These are phyloP conservation scores for Deuterostichococcus epilithicus DNA, from an alignment of 139 green algal genomes.

Conservation along the genomic window DNA sequence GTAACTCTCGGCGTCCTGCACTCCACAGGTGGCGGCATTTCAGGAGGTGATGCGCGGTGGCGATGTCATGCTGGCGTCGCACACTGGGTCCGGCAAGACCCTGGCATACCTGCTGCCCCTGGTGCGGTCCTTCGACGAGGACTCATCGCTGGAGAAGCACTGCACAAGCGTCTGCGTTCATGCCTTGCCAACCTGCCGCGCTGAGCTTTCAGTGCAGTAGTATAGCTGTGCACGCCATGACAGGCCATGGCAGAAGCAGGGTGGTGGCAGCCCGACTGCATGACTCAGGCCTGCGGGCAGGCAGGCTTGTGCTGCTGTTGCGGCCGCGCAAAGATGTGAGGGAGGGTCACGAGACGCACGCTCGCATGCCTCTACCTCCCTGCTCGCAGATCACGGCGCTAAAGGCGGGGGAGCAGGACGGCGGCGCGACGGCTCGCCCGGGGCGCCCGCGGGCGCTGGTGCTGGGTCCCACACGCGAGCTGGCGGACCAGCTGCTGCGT, in stretches of 20 bases:
- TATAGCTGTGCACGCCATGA: no score
- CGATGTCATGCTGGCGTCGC: slow-evolving; percentile 81
- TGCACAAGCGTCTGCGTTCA: no score
- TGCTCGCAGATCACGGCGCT: slow-evolving; percentile 61
- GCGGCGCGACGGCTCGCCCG: slow-evolving; percentile 32
- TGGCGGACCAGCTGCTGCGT: slow-evolving; percentile 83
- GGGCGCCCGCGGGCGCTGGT: slow-evolving; percentile 78
- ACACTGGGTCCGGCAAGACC: slow-evolving; percentile 94
- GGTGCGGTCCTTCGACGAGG: slow-evolving; percentile 32
- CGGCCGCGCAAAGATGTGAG: no score
- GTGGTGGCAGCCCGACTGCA: no score
- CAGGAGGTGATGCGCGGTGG: slow-evolving; percentile 54
- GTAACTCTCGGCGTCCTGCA: neutral
- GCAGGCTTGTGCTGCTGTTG: no score
- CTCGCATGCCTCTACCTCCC: neutral
- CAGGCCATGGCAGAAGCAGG: no score
- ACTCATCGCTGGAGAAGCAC: no score
- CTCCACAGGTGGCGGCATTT: slow-evolving; percentile 59
- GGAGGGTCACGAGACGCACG: no score
- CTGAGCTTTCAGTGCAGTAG: no score
- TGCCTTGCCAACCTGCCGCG: neutral
- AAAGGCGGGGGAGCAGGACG: slow-evolving; percentile 56
- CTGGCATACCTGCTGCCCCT: slow-evolving; percentile 94
- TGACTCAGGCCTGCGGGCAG: no score
- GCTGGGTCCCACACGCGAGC: slow-evolving; percentile 83